A percentile compares a stretch with the other conserved stretches of the same genome.
These are phyloP conservation scores for Apiotrichum siamense DNA, from an alignment of 1,284 basidiomycete genomes.

Conservation along the genomic window DNA sequence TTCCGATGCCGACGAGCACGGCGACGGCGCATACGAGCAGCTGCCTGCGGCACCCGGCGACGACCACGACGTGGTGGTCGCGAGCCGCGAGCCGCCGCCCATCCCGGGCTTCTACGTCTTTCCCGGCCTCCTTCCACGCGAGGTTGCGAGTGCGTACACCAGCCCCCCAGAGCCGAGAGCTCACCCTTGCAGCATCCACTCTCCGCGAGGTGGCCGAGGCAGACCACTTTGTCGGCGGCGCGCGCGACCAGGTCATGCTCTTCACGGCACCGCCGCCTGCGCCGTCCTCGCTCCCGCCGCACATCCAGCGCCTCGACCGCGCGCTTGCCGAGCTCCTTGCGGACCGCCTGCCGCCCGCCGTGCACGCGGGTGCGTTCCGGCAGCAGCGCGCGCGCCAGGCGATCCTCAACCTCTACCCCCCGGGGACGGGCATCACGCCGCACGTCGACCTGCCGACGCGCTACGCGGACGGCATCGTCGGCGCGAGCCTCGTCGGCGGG, in stretches of 20 bases:
- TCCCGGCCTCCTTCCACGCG: constrained; percentile 7
- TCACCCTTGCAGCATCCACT: constrained; percentile 21
- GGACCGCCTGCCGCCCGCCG: constrained; percentile 5
- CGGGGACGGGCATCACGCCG: constrained; percentile 47
- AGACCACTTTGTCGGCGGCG: constrained; percentile 39
- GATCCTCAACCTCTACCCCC: constrained; percentile 50
- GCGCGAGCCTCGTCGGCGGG: constrained; percentile 38
- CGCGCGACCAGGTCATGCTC: constrained; percentile 46
- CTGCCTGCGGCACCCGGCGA: not conserved
- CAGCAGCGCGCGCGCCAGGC: constrained; percentile 38
- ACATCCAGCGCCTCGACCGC: constrained; percentile 18
- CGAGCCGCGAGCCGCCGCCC: constrained; percentile 5
- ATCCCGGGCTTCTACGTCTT: constrained; percentile 17
- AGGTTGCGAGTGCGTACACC: constrained; percentile 8
- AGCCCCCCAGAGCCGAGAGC: not conserved
- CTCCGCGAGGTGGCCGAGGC: constrained; percentile 25
- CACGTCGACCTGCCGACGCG: constrained; percentile 49
- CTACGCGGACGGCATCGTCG: constrained; percentile 48
- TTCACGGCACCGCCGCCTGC: constrained; percentile 23
- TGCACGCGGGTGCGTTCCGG: constrained; percentile 15
- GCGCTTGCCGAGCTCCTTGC: constrained; percentile 15
- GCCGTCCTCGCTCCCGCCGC: constrained; percentile 19
- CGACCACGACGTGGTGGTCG: not conserved
- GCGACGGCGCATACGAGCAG: too few species aligned
- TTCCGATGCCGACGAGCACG: not conserved